Base-by-base conservation (phyloP, 805 yeast genomes). In the Candida corydali region DNA sequence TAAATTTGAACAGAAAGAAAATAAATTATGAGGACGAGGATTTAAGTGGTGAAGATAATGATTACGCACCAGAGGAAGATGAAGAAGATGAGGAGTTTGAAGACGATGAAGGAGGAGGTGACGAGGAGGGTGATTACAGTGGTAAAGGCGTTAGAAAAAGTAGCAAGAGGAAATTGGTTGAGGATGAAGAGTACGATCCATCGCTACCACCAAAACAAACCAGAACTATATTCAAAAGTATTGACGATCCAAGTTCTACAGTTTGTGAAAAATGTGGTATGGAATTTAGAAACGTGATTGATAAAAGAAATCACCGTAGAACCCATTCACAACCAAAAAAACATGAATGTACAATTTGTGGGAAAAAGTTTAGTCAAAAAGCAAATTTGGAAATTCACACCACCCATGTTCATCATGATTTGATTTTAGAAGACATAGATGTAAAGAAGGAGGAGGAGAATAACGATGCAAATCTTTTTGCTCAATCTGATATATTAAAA, bases 331-430 rank as follows among this genome's bases (percentile, higher is more conserved):
- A 38, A 22, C 42, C 41, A 5, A 37, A 40, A 26, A 38, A 18
- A 10, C 33, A 41, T 27, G 36, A 38, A 26, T 43, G 47, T 34
- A 30, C 38, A 8, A 31, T 36, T 14, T 43, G 47, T 34, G 39
- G 41, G 18, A 43, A 43, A 24, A 26, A 32, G 19, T 43, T 37
- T 26, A 40, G 41, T 36, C 47, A 40, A 36, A 40, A 41, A 32
- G 35, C 40, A 14, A 43, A 43, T 26, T 38, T 43, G 16, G 31
- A 34, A 11, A 27, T 35, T 25, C 47, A 43, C 29, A 17, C 26
- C 26, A 39, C 41, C n/a, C 30, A 29, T 11, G 38, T 43, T 20
- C 47, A 43, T 30, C 38, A 37, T 12, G 44, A 43, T 35, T 33
- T 43, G 17, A 35, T 39, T 20, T 27, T 38, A n/a, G 33, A 37